These are phyloP conservation scores for Stagonosporopsis rhizophila DNA, from an alignment of 2,329 filamentous ascomycete species.

Conservation along the genomic window DNA sequence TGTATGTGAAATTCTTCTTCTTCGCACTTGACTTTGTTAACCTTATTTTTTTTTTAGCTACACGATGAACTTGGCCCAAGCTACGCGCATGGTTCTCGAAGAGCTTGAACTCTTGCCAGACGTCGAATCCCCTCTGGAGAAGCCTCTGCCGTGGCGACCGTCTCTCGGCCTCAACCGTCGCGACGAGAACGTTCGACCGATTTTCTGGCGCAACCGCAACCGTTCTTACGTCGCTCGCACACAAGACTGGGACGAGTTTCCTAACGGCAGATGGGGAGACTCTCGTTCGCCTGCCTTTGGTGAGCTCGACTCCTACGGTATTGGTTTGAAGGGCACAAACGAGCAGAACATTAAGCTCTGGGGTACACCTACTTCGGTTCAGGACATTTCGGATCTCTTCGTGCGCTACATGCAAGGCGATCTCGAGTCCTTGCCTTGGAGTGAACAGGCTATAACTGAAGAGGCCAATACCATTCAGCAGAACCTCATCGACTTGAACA, in stretches of 20 bases:
- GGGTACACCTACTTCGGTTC: conserved; percentile 81
- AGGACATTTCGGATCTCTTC: conserved; percentile 84
- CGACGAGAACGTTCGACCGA: conserved; percentile 93
- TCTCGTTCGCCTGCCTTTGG: conserved; percentile 95
- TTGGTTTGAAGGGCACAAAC: conserved; percentile 92
- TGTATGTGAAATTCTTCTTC: conserved; percentile 57
- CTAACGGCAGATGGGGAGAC: conserved; percentile 98
- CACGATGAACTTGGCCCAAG: conserved; percentile 97
- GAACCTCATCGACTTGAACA: conserved; percentile 82
- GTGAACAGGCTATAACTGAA: conserved; percentile 81
- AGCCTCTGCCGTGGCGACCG: conserved; percentile 94
- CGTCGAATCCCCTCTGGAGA: conserved; percentile 78
- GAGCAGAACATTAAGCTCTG: conserved; percentile 95
- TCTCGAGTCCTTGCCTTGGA: conserved; percentile 88
- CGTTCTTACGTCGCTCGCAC: conserved; percentile 95
- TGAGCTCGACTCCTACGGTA: conserved; percentile 91
- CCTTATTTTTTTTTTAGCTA: conserved; percentile 68
- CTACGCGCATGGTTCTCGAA: conserved; percentile 91
- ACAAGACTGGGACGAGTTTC: conserved; percentile 98
- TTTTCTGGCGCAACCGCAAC: conserved; percentile 98
- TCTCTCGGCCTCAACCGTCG: conserved; percentile 88
- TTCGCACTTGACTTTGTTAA: conserved; percentile 12
- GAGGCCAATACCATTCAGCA: conserved; percentile 82
- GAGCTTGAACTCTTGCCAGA: conserved; percentile 85
- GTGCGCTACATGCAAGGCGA: conserved; percentile 83